Percentiles rank a stretch among this genome's conserved stretches.
phyloP scores from a whole-genome alignment of 106 monocot genomes.

The Ottelia alismoides region DNA sequence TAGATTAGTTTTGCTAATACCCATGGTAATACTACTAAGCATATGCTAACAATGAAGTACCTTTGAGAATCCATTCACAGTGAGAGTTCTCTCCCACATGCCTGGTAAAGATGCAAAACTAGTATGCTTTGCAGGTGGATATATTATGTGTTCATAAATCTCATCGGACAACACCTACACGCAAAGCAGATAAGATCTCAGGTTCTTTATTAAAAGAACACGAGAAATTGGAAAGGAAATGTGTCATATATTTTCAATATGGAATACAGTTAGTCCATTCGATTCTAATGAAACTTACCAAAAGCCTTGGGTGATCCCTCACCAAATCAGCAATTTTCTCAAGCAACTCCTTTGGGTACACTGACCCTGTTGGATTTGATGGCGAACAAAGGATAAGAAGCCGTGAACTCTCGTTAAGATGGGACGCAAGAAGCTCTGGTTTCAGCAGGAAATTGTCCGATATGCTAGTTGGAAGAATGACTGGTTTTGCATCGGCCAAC shows the following conservation, averaged over 20 bases:
- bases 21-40: too few relatives aligned
- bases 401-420: conserved; percentile 76
- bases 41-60: too few relatives aligned
- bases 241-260: too few relatives aligned
- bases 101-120: conserved; percentile 94
- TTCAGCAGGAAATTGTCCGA: conserved; percentile 73
- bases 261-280: too few relatives aligned
- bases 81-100: conserved; percentile 95
- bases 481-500: conserved; percentile 75
- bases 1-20: too few relatives aligned
- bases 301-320: conserved; percentile 71
- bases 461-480: conserved; percentile 71
- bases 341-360: conserved; percentile 75
- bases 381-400: conserved; percentile 88
- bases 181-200: conserved; percentile 3
- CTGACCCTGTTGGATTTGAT: conserved; percentile 96
- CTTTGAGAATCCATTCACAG: conserved; percentile 99
- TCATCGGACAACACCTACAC: conserved; percentile 92
- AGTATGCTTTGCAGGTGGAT: conserved; percentile 81
- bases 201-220: not conserved
- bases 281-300: conserved; percentile 45
- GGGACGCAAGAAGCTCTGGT: conserved; percentile 52
- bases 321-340: conserved; percentile 91
- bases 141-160: conserved; percentile 98
- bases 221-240: too few relatives aligned